phyloP scores from a whole-genome alignment of 805 yeast species.

The Saccharomycopsis sp. region DNA sequence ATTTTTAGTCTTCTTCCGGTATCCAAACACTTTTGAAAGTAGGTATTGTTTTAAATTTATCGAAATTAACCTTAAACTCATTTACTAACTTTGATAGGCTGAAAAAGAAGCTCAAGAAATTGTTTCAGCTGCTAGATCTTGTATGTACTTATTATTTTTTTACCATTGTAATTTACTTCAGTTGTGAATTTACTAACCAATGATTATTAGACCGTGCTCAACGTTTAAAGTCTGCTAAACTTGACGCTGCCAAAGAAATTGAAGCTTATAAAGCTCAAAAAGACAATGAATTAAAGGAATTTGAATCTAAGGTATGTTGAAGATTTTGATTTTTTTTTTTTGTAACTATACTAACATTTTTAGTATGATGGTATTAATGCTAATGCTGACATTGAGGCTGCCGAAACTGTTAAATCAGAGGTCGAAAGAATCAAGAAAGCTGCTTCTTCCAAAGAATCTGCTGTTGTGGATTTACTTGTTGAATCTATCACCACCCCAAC shows the following conservation, averaged over 20 bases:
- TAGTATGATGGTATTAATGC: constrained; percentile 65
- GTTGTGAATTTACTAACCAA: neutral
- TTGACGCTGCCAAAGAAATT: constrained; percentile 86
- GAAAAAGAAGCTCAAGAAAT: constrained; percentile 97
- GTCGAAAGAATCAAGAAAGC: constrained; percentile 56
- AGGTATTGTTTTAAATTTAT: too few relatives aligned
- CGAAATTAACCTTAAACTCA: too few relatives aligned
- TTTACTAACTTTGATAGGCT: constrained; percentile 37
- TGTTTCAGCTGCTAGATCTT: constrained; percentile 86
- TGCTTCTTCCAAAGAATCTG: constrained; percentile 49
- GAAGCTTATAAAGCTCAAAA: constrained; percentile 75
- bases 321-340: neutral
- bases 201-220: constrained; percentile 52
- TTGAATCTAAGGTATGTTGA: constrained; percentile 44
- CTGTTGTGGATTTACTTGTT: constrained; percentile 66
- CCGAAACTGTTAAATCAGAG: constrained; percentile 58
- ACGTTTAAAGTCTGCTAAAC: constrained; percentile 86
- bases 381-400: constrained; percentile 72
- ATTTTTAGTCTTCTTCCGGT: constrained; percentile 42
- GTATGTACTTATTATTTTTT: constrained; percentile 34
- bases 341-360: constrained; percentile 7
- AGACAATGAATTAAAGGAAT: constrained; percentile 68
- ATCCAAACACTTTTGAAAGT: constrained; percentile 61
- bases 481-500: constrained; percentile 72
- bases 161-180: neutral